Conservation (phyloP, 192 early-diverging fungal species). For the Glomus cerebriforme region DNA sequence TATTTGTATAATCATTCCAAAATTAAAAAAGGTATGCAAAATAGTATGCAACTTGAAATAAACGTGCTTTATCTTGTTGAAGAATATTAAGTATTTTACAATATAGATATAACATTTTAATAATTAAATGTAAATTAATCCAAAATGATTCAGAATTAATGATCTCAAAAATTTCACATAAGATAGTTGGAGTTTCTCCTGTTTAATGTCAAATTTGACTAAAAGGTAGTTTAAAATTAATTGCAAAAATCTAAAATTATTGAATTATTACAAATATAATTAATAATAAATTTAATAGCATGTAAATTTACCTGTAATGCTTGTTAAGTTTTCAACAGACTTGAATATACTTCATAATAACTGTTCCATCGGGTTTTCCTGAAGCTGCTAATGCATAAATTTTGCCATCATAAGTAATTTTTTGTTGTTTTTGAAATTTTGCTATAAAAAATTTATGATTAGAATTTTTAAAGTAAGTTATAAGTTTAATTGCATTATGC, state of each 20-base stretch:
- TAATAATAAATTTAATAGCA: too few species aligned
- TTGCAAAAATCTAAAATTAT: not conserved
- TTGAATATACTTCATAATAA: not conserved
- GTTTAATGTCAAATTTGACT: not conserved
- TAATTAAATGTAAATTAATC: not conserved
- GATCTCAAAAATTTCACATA: not conserved
- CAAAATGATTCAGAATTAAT: not conserved
- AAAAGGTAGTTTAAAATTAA: slow-evolving; percentile 2
- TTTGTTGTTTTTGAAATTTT: not conserved
- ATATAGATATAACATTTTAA: not conserved
- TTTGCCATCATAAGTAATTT: not conserved
- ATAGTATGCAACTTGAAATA: not conserved
- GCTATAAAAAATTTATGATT: slow-evolving; percentile 18
- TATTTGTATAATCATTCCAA: not conserved
- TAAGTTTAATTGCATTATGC: not conserved
- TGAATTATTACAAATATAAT: too few species aligned
- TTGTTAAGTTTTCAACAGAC: not conserved
- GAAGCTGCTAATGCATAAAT: not conserved
- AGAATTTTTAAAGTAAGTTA: not conserved
- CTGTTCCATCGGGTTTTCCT: not conserved
- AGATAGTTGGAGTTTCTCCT: not conserved
- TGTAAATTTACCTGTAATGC: slow-evolving; percentile 13
- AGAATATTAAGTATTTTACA: not conserved
- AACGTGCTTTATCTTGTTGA: not conserved
- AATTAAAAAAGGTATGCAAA: not conserved